Conservation (phyloP, 2,329 filamentous ascomycete genomes). For the Chrysoporthe puriensis region DNA sequence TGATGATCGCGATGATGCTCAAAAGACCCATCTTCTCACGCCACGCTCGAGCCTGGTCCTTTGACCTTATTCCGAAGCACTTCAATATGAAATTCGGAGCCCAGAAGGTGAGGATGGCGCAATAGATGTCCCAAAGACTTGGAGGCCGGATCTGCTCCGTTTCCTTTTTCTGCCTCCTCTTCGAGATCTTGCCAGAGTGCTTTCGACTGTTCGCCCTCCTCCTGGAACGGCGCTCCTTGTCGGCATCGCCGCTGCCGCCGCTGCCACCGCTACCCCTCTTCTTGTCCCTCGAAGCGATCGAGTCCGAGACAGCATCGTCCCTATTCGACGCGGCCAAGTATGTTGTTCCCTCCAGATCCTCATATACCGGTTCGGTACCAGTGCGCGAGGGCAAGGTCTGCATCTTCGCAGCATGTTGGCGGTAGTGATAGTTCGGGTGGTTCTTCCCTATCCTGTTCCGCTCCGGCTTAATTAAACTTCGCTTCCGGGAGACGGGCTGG, state of each 20-base stretch:
- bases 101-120: constrained; percentile 93
- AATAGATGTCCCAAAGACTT: constrained; percentile 95
- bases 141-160: constrained; percentile 75
- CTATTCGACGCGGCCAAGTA: constrained; percentile 54
- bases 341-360: constrained; percentile 72
- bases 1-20: constrained; percentile 88
- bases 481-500: constrained; percentile 64
- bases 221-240: constrained; percentile 42
- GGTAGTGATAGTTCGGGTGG: constrained; percentile 95
- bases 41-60: constrained; percentile 90
- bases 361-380: constrained; percentile 84
- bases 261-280: constrained; percentile 40
- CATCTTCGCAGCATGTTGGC: constrained; percentile 94
- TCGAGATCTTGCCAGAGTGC: constrained; percentile 63
- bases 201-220: constrained; percentile 45
- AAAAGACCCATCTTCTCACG: constrained; percentile 97
- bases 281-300: constrained; percentile 43
- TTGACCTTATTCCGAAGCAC: constrained; percentile 84
- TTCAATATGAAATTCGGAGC: constrained; percentile 81
- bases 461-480: constrained; percentile 88
- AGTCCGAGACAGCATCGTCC: constrained; percentile 51
- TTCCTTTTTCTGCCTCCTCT: constrained; percentile 52
- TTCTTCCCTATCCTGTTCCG: constrained; percentile 81
- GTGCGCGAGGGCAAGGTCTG: constrained; percentile 86
- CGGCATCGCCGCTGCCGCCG: constrained; percentile 40